Conservation (phyloP, 2,329 filamentous ascomycete species). For the Fusarium sp. region DNA sequence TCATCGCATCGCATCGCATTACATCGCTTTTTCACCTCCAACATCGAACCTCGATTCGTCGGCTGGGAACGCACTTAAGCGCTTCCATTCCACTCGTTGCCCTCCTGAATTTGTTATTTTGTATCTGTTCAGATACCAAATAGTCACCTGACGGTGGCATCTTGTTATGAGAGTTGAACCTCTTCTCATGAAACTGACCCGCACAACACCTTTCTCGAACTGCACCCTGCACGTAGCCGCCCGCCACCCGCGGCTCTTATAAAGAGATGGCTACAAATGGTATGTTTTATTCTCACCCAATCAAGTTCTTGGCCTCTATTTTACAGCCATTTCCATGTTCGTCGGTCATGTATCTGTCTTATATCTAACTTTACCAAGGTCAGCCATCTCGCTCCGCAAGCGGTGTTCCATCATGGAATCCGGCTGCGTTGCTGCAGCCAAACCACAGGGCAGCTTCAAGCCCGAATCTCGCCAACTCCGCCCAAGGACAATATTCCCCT, state of each 20-base stretch:
- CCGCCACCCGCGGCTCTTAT: slow-evolving; percentile 40
- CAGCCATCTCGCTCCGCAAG: slow-evolving; percentile 49
- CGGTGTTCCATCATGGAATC: slow-evolving; percentile 58
- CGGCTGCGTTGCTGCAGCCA: slow-evolving; percentile 60
- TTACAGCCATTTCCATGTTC: not conserved
- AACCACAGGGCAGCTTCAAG: slow-evolving; percentile 51
- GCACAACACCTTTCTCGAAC: slow-evolving; percentile 41
- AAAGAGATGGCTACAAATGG: slow-evolving; percentile 54
- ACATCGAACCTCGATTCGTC: slow-evolving; percentile 23
- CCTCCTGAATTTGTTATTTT: slow-evolving; percentile 7
- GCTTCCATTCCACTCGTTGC: slow-evolving; percentile 26
- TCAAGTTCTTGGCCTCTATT: not conserved
- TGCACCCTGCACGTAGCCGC: slow-evolving; percentile 44
- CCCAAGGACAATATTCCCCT: slow-evolving; percentile 45
- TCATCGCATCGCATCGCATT: slow-evolving; percentile 41
- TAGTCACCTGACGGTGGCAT: slow-evolving; percentile 16
- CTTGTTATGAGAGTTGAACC: slow-evolving; percentile 46
- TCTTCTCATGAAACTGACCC: slow-evolving; percentile 37
- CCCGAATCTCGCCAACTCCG: slow-evolving; percentile 48
- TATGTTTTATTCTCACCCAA: slow-evolving; percentile 31
- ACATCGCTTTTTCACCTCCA: slow-evolving; percentile 37
- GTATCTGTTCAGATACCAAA: slow-evolving; percentile 3
- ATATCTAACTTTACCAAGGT: slow-evolving; percentile 46
- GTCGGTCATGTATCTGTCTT: not conserved
- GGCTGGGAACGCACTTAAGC: slow-evolving; percentile 12